Percentiles rank a stretch among this genome's conserved stretches.
Evolutionary conservation across 2,329 filamentous ascomycete genomes (phyloP).

Genomic region (Fusarium sp.): DNA sequence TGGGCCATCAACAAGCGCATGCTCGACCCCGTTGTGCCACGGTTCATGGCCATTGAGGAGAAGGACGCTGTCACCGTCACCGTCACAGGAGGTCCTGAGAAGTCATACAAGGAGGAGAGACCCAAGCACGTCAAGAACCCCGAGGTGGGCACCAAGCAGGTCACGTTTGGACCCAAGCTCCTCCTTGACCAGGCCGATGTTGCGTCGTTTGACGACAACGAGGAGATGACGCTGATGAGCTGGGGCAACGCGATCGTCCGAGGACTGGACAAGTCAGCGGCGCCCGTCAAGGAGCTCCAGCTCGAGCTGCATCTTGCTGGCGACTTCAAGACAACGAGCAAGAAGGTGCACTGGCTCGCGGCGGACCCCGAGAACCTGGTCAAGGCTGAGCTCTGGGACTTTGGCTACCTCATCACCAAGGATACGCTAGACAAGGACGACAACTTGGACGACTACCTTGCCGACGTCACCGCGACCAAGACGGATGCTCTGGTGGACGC

Average conservation of each 20-base stretch:
- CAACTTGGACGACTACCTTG: slow-evolving; percentile 83
- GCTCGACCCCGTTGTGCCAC: slow-evolving; percentile 78
- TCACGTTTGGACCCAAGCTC: slow-evolving; percentile 77
- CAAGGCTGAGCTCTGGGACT: slow-evolving; percentile 87
- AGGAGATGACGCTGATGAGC: slow-evolving; percentile 96
- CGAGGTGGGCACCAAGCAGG: slow-evolving; percentile 84
- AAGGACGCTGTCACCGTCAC: slow-evolving; percentile 76
- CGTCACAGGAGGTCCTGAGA: slow-evolving; percentile 71
- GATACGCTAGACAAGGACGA: slow-evolving; percentile 93
- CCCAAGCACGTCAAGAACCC: slow-evolving; percentile 91
- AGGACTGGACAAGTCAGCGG: slow-evolving; percentile 64
- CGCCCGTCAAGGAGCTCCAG: slow-evolving; percentile 73
- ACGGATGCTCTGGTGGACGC: slow-evolving; percentile 81
- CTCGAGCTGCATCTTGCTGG: slow-evolving; percentile 90
- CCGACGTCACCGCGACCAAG: slow-evolving; percentile 76
- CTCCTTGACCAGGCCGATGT: slow-evolving; percentile 89
- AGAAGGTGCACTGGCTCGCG: slow-evolving; percentile 96
- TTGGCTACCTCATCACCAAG: slow-evolving; percentile 95
- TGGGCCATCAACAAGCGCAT: slow-evolving; percentile 82
- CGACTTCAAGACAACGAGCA: slow-evolving; percentile 93
- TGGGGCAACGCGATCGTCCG: slow-evolving; percentile 92
- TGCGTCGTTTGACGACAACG: slow-evolving; percentile 79
- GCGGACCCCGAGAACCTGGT: slow-evolving; percentile 78
- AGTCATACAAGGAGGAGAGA: slow-evolving; percentile 75
- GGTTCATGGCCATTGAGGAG: slow-evolving; percentile 76